Base-by-base conservation (phyloP, 164 flowering plant species). In the Liriodendron chinense region DNA sequence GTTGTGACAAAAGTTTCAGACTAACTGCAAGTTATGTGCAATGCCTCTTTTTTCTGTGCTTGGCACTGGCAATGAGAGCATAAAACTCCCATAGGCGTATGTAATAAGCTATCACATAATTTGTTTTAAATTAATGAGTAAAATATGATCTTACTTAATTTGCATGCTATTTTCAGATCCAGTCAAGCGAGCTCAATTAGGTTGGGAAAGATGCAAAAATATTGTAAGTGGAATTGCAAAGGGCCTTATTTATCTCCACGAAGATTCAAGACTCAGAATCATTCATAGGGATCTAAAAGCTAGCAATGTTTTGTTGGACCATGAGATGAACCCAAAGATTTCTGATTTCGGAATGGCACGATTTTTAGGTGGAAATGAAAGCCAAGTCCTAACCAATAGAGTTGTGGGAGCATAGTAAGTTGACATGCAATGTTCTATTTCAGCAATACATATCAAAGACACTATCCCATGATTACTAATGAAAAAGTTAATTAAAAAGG, bases 211-310 rank as follows among this genome's bases (percentile, higher is more conserved):
- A n/a, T 83, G 86, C 16, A 71, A 65, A 23, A 72, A 72, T 47
- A 82, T 82, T 6, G 76, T 82, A 0, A 34, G 12, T 13, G 92
- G 92, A 7, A 82, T 89, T 18, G 86, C 89, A n/a, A 79, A 86
- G 53, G 92, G 92, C 6, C 49, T 91, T 68, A 78, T 87, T 8
- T 91, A 91, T 74, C 87, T 91, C 68, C 94, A 91, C 50, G 87
- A 85, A 23, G 92, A 89, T 47, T 91, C 91, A 16, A 77, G 86
- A n/a, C 76, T 87, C 10, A 73, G 70, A 66, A 84, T 90, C 14
- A 85, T 90, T 10, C 94, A 89, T 47, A 81, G 91, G 10, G 91
- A 90, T 81, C 85, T 89, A 1, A 90, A 89, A 76, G 82, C 90
- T 7, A 82, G 88, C 83, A 91, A 90, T 66, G 62, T 88, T 2